Evolutionary conservation across 208 protist genomes (phyloP).

Genomic region (Trichomonas gallinae): DNA sequence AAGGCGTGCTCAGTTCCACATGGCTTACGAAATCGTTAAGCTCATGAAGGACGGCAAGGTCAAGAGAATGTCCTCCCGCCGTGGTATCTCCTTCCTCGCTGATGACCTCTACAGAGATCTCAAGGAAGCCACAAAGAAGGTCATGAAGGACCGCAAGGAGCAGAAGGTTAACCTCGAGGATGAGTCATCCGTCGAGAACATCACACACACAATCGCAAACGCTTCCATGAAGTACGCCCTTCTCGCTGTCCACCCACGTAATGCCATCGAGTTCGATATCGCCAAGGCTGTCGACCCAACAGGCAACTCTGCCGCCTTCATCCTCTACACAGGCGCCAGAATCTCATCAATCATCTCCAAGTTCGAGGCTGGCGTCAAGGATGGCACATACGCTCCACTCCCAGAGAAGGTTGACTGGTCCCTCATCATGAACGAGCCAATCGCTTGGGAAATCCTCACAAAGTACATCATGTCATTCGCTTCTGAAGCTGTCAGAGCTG

Average conservation of each 20-base stretch:
- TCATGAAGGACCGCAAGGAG: background rate
- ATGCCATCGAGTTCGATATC: background rate
- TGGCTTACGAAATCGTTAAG: conserved; percentile 12
- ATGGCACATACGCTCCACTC: background rate
- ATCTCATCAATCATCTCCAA: conserved; percentile 70
- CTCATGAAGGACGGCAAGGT: background rate
- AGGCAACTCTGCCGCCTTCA: conserved; percentile 85
- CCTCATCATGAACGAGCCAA: background rate
- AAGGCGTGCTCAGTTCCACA: background rate
- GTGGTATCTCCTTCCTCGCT: background rate
- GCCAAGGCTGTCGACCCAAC: background rate
- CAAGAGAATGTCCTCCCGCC: background rate
- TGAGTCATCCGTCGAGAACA: background rate
- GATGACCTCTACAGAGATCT: background rate
- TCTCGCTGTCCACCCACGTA: background rate
- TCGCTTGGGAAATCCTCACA: background rate
- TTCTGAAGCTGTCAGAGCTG: background rate
- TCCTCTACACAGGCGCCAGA: conserved; percentile 86
- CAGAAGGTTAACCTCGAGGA: background rate
- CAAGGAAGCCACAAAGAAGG: background rate
- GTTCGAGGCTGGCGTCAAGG: background rate
- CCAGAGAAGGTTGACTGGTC: background rate
- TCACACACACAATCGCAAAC: background rate
- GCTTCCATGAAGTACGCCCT: background rate
- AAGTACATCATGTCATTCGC: conserved; percentile 4